phyloP scores from a whole-genome alignment of 163 green algal genomes.

The Volvox carteri region DNA sequence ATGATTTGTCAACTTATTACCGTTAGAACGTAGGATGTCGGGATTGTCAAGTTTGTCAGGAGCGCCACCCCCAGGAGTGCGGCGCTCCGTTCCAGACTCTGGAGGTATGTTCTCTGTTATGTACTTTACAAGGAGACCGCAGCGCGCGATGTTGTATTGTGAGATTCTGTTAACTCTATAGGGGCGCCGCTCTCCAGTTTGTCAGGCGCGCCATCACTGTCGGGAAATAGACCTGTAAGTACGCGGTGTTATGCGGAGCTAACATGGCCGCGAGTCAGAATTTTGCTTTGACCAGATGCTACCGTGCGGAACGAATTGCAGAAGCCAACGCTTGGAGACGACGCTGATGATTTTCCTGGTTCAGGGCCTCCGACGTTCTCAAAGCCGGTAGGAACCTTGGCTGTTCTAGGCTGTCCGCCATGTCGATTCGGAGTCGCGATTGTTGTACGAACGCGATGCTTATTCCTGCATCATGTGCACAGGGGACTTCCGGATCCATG shows the following conservation, averaged over 20 bases:
- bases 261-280: neutral
- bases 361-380: constrained; percentile 7
- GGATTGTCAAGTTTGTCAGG: constrained; percentile 8
- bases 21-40: neutral
- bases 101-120: constrained; percentile 9
- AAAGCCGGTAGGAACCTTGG: neutral
- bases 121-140: neutral
- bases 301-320: neutral
- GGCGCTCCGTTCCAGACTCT: constrained; percentile 10
- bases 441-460: neutral
- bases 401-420: neutral
- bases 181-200: constrained; percentile 33
- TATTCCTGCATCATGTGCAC: neutral
- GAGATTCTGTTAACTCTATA: neutral
- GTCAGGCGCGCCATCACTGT: constrained; percentile 22
- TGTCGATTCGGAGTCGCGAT: no score
- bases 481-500: neutral
- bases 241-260: neutral
- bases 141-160: neutral
- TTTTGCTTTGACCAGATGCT: neutral
- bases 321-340: constrained; percentile 8
- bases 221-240: constrained; percentile 46
- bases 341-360: constrained; percentile 39
- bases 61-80: neutral
- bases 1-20: neutral